A percentile compares a stretch with the other conserved stretches of the same genome.
These are phyloP conservation scores for Sclerotinia sclerotiorum DNA, from an alignment of 2,329 filamentous ascomycete genomes.

Conservation along the genomic window DNA sequence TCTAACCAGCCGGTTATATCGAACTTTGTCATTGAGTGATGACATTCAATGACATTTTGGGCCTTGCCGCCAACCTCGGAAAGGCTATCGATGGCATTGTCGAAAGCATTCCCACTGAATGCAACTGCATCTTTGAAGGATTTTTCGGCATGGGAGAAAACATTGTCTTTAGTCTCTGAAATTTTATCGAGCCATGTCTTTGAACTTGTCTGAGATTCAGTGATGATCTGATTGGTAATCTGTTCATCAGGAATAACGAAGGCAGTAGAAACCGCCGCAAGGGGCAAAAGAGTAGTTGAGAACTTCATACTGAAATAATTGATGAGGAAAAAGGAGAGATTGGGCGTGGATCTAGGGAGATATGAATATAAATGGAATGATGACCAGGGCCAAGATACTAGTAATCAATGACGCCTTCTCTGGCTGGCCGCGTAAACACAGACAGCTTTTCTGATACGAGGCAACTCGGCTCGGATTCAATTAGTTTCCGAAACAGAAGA, in stretches of 20 bases:
- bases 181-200: slow-evolving; percentile 39
- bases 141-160: slow-evolving; percentile 35
- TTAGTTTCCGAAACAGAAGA: background rate
- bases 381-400: slow-evolving; percentile 4
- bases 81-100: slow-evolving; percentile 37
- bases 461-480: slow-evolving; percentile 1
- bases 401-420: slow-evolving; percentile 19
- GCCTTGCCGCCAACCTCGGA: slow-evolving; percentile 28
- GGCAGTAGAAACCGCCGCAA: slow-evolving; percentile 51
- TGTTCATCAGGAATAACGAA: slow-evolving; percentile 54
- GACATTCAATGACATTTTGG: slow-evolving; percentile 36
- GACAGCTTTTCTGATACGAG: background rate
- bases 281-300: slow-evolving; percentile 47
- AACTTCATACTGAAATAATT: slow-evolving; percentile 39
- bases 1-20: slow-evolving; percentile 39
- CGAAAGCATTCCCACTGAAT: slow-evolving; percentile 37
- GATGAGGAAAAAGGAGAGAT: slow-evolving; percentile 6
- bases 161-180: slow-evolving; percentile 40
- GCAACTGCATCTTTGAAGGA: slow-evolving; percentile 35
- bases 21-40: slow-evolving; percentile 39
- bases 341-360: background rate
- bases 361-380: slow-evolving; percentile 13
- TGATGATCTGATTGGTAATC: slow-evolving; percentile 46
- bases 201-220: slow-evolving; percentile 41
- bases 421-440: background rate